Conservation (phyloP, 768 basidiomycete genomes). For the Lactarius evosmus region DNA sequence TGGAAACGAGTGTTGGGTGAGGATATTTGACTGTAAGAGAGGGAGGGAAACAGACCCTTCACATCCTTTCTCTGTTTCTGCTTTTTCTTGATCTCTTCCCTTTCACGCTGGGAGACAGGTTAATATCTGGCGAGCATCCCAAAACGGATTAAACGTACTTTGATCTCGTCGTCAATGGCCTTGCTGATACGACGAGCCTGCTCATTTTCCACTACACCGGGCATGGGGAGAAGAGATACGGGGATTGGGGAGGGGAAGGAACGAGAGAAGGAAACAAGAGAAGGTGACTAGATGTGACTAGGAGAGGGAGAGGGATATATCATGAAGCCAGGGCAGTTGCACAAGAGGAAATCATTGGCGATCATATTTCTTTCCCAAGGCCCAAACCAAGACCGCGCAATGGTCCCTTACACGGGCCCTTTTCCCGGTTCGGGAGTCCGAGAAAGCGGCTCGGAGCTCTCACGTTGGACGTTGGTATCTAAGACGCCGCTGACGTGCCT, state of each 20-base stretch:
- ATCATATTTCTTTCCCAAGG: conserved; percentile 27
- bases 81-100: conserved; percentile 46
- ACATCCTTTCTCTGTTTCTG: conserved; percentile 48
- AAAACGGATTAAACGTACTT: conserved; percentile 34
- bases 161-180: conserved; percentile 56
- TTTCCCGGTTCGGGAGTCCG: conserved; percentile 11
- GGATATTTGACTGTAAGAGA: neutral
- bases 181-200: conserved; percentile 48
- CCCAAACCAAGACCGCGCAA: neutral
- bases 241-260: neutral
- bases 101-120: conserved; percentile 36
- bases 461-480: conserved; percentile 3
- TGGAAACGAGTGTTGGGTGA: conserved; percentile 29
- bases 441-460: conserved; percentile 2
- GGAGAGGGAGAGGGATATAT: conserved; percentile 18
- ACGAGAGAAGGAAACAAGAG: neutral
- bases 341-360: conserved; percentile 24
- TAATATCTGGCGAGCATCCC: neutral
- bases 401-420: conserved; percentile 5
- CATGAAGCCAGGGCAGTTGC: conserved; percentile 10
- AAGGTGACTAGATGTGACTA: conserved; percentile 3
- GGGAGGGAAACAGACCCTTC: conserved; percentile 43
- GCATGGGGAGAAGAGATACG: conserved; percentile 10
- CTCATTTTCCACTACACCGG: conserved; percentile 36
- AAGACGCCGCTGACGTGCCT: conserved; percentile 10